Conservation (phyloP, 176 grass and related monocot genomes). For the Triticum urartu region DNA sequence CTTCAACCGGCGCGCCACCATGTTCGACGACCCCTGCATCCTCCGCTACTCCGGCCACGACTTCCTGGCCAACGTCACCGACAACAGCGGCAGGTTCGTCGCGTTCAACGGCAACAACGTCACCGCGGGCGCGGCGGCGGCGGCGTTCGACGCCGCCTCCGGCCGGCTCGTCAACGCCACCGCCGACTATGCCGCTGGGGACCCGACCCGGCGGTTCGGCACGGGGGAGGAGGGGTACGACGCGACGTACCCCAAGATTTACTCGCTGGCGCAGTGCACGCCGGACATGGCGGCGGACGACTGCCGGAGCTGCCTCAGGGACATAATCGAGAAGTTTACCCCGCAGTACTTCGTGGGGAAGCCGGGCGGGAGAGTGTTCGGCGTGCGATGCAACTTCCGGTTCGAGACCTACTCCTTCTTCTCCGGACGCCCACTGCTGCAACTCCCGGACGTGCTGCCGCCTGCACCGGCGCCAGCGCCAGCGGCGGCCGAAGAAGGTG, state of each 20-base stretch:
- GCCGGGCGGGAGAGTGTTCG: slow-evolving; percentile 33
- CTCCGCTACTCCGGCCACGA: slow-evolving; percentile 43
- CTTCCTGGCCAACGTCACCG: slow-evolving; percentile 28
- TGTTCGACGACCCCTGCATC: slow-evolving; percentile 58
- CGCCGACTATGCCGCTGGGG: slow-evolving; percentile 33
- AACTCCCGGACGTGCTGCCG: background rate
- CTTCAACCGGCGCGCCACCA: background rate
- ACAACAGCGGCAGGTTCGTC: background rate
- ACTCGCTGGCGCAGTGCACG: slow-evolving; percentile 57
- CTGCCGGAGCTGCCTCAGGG: slow-evolving; percentile 44
- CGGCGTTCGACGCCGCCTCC: slow-evolving; percentile 4
- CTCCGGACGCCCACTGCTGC: slow-evolving; percentile 21
- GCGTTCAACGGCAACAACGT: background rate
- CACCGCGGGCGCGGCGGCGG: background rate
- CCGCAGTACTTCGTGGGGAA: slow-evolving; percentile 22
- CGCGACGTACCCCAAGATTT: slow-evolving; percentile 9
- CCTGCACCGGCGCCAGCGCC: background rate
- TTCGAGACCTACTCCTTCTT: slow-evolving; percentile 48
- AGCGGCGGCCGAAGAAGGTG: background rate
- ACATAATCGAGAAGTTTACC: background rate
- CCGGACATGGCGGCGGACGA: slow-evolving; percentile 37
- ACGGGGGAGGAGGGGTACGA: slow-evolving; percentile 25
- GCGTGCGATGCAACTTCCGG: slow-evolving; percentile 53
- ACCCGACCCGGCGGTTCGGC: slow-evolving; percentile 31
- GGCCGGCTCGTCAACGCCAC: slow-evolving; percentile 39